Conservation (phyloP, 2,329 filamentous ascomycete genomes). For the Xylaria sp. region DNA sequence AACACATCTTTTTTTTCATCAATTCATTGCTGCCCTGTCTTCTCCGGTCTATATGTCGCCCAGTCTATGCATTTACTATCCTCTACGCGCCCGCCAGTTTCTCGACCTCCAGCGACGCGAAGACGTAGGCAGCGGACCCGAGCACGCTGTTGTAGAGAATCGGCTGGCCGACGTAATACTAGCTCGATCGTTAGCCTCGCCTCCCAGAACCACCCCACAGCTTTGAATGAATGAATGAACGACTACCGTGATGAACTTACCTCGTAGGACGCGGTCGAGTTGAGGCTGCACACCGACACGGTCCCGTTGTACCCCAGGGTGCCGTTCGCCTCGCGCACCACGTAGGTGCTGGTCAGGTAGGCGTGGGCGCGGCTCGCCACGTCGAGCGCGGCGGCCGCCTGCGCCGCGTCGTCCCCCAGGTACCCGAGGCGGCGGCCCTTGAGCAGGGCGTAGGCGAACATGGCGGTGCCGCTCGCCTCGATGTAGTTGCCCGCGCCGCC, state of each 20-base stretch:
- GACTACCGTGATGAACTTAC: conserved; percentile 22
- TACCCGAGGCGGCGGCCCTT: conserved; percentile 42
- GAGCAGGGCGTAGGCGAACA: conserved; percentile 43
- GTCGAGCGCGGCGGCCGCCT: conserved; percentile 4
- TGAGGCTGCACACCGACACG: conserved; percentile 45
- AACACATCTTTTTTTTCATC: too few relatives aligned
- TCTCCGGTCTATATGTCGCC: background rate
- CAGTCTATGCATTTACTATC: conserved; percentile 1
- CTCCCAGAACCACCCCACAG: background rate
- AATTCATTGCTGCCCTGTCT: background rate
- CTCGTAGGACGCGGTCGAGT: conserved; percentile 44
- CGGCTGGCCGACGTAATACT: conserved; percentile 44
- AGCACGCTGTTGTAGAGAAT: conserved; percentile 42
- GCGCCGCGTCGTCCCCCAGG: conserved; percentile 17
- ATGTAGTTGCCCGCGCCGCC: conserved; percentile 39
- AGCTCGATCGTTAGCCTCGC: conserved; percentile 21
- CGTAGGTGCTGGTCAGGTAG: conserved; percentile 32
- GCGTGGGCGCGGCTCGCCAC: conserved; percentile 24
- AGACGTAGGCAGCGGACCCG: conserved; percentile 41
- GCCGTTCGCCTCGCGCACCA: conserved; percentile 31
- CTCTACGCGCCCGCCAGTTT: conserved; percentile 11
- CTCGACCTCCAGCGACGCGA: conserved; percentile 44
- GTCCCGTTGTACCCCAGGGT: conserved; percentile 41
- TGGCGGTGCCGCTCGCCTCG: conserved; percentile 41
- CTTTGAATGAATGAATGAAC: too few relatives aligned